Evolutionary conservation across 345 rosid species (phyloP), one percentile per base, ranked within the genome.

Genomic region (Euphorbia peplus): DNA sequence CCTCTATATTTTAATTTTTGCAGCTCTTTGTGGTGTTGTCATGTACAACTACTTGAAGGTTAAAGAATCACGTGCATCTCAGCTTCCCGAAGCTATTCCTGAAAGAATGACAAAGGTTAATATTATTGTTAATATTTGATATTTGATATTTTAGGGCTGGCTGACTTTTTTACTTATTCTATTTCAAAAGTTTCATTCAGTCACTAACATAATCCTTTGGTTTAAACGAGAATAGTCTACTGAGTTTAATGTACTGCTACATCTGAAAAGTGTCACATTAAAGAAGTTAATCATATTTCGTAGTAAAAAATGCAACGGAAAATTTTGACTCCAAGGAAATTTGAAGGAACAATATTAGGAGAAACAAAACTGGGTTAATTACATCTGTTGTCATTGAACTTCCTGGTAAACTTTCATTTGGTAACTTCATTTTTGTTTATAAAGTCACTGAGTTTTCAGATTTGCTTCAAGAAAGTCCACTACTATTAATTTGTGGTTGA

Each of bases 11-110:
- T 63, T 6, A 32, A 32, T 32, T 32, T 55, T 18, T 73, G 68
- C 88, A 95, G 99, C 98, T 24, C 85, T 95, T 7, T 86, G 96
- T 66, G 99, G 99, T 5, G 99, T 90, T 55, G 95, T 91, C 59
- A 91, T 95, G 90, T 95, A 91, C 84, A 90, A 91, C 72, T 91
- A 88, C 83, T 75, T 91, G 70, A 93, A 87, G 82, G 87, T 89
- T 30, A 87, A 71, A 79, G 98, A 93, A 75, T 87, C 80, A 3
- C 86, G 86, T 70, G 89, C 92, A 0, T 73, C 93, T 73, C 96
- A 90, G 67, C 69, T 86, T 32, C 80, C 86, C 11, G 99, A 92
- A 61, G 79, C 80, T 78, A 71, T 86, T 60, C 87, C 91, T 1
- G 98, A 95, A n/a, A 87, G 98, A 83, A 71, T 88, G 19, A 30